A percentile compares a stretch with the other conserved stretches of the same genome.
phyloP scores from a whole-genome alignment of 2,329 filamentous ascomycete genomes.

The Aciculosporium take region DNA sequence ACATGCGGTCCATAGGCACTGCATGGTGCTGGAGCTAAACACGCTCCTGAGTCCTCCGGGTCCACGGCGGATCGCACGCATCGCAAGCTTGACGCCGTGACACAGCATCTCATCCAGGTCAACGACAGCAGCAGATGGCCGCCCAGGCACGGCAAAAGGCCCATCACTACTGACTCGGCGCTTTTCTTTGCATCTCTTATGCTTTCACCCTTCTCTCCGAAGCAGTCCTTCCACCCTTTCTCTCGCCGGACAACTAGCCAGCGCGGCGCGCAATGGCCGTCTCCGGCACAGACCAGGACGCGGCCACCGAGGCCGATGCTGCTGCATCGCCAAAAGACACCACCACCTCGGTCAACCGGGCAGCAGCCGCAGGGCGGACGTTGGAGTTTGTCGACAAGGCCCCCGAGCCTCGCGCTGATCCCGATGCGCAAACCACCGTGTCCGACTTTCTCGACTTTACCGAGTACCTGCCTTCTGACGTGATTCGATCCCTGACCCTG shows the following conservation, averaged over 20 bases:
- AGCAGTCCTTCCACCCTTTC: background rate
- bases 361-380: conserved; percentile 13
- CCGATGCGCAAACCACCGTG: conserved; percentile 54
- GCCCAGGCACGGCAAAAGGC: conserved; percentile 5
- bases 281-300: conserved; percentile 11
- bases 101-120: background rate
- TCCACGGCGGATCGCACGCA: conserved; percentile 5
- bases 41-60: conserved; percentile 1
- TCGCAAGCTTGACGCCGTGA: conserved; percentile 3
- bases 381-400: conserved; percentile 24
- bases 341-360: conserved; percentile 13
- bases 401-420: conserved; percentile 42
- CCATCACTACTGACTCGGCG: background rate
- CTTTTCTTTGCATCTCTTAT: too few relatives aligned
- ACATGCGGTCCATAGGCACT: background rate
- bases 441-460: conserved; percentile 58
- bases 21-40: background rate
- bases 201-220: background rate
- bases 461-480: conserved; percentile 54
- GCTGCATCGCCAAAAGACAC: conserved; percentile 16
- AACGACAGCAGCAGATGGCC: conserved; percentile 7
- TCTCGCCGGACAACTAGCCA: background rate
- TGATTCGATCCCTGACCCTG: conserved; percentile 49
- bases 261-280: conserved; percentile 15
- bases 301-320: conserved; percentile 11